phyloP scores from a whole-genome alignment of 2,329 filamentous ascomycete genomes.

The Venturia carpophila region DNA sequence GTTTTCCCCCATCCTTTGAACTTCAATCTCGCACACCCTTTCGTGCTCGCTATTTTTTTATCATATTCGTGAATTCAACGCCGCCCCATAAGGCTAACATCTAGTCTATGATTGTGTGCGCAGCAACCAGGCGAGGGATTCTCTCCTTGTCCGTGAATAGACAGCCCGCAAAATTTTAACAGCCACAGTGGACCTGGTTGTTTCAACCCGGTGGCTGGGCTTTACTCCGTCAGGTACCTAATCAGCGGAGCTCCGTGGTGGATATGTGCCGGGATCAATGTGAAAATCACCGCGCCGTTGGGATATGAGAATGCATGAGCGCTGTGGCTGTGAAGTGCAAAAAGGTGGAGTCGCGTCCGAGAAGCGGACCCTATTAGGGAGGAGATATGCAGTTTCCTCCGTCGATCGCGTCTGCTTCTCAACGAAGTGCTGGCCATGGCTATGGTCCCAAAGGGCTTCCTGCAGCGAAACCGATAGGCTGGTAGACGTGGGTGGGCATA shows the following conservation, averaged over 20 bases:
- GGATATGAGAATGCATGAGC: not conserved
- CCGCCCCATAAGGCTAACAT: not conserved
- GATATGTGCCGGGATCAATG: not conserved
- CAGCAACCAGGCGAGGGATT: not conserved
- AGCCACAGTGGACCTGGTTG: not conserved
- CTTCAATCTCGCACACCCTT: not conserved
- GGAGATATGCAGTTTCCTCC: not conserved
- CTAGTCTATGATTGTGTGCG: too few relatives aligned
- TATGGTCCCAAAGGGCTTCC: not conserved
- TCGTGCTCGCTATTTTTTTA: not conserved
- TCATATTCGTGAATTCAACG: not conserved
- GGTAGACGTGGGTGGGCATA: not conserved
- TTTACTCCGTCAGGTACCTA: not conserved
- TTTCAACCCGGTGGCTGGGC: constrained; percentile 2
- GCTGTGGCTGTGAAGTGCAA: not conserved
- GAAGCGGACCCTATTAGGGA: not conserved
- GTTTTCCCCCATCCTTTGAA: not conserved
- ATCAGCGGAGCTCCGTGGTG: not conserved
- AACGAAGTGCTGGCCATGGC: not conserved
- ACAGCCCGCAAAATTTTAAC: not conserved
- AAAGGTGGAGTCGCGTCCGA: not conserved
- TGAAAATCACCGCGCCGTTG: not conserved
- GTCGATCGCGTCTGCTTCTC: constrained; percentile 1
- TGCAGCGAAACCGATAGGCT: constrained; percentile 1
- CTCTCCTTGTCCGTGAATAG: not conserved